Base-by-base conservation (phyloP, 2,329 filamentous ascomycete genomes). In the Aspergillus aculeatus region DNA sequence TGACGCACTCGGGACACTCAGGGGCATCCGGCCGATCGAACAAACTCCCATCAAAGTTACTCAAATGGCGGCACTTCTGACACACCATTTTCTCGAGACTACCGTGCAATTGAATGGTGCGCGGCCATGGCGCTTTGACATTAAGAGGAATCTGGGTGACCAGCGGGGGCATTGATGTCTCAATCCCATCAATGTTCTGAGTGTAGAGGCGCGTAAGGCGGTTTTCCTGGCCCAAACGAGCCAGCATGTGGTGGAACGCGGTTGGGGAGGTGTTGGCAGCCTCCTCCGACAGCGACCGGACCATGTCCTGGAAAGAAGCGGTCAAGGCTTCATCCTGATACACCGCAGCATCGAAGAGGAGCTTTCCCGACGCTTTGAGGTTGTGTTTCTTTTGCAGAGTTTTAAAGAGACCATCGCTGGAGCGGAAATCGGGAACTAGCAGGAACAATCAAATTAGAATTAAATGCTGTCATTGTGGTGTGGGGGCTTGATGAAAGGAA, bases 71-170 rank as follows among this genome's bases (percentile, higher is more conserved):
- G 75, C 95, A 99, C 75, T 98, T 98, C 49, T 92, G 92, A 77
- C 95, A 99, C 16, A 96, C 90, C 94, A 98, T 98, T 74, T 96
- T 95, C 69, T 92, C 88, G 38, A 99, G 83, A 19, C 94, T 93
- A 41, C 95, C 95, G 69, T 99, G 95, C 9, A 99, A 83, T 75
- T 98, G 95, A 62, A 99, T 86, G 0, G 95, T 96, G 65, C 87
- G 87, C 2, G 95, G 95, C 95, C 95, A 99, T 16, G 93, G 93
- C 0, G 88, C 92, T 73, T 95, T 96, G 65, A 85, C 82, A 62
- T 88, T 89, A 12, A 99, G 82, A 1, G 95, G 95, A 1, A 96
- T 87, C 54, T 84, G 83, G 0, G 95, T 98, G 26, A 84, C 83
- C 9, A 99, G 81, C 2, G 94, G 93, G 50, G 86, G 81, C 75